These are phyloP conservation scores for Sarocladium kiliense DNA, from an alignment of 2,329 filamentous ascomycete species.

Conservation along the genomic window DNA sequence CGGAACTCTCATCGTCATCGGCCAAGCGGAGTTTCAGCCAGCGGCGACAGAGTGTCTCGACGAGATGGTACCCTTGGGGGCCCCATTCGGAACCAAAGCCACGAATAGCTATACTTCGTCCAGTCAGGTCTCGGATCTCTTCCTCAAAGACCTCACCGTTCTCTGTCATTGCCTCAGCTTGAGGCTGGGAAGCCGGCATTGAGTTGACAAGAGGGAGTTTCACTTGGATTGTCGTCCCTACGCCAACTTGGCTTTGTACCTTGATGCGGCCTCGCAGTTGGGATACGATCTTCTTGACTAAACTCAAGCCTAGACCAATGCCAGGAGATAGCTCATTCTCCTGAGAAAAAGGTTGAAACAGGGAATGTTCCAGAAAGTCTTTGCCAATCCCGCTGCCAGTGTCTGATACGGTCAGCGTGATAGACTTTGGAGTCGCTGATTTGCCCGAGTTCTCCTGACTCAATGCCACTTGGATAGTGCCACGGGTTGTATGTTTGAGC, in stretches of 20 bases:
- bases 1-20: conserved; percentile 13
- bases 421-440: neutral
- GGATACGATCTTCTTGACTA: conserved; percentile 56
- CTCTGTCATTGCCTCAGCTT: neutral
- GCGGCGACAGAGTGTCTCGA: conserved; percentile 22
- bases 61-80: conserved; percentile 13
- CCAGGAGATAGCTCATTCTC: conserved; percentile 57
- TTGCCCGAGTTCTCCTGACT: conserved; percentile 12
- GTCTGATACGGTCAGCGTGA: conserved; percentile 49
- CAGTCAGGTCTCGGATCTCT: conserved; percentile 22
- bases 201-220: conserved; percentile 22
- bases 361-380: conserved; percentile 53
- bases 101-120: conserved; percentile 22
- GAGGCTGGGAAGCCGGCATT: neutral
- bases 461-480: conserved; percentile 25
- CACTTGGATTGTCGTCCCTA: conserved; percentile 31
- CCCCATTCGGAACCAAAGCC: conserved; percentile 15
- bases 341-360: conserved; percentile 62
- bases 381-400: conserved; percentile 62
- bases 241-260: conserved; percentile 40
- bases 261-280: conserved; percentile 54
- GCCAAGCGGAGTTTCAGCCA: conserved; percentile 27
- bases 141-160: conserved; percentile 23
- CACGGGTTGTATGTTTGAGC: conserved; percentile 50
- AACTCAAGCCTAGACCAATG: conserved; percentile 59